These are phyloP conservation scores for Rubroboletus pulcherrimus DNA, from an alignment of 768 basidiomycete species.

Conservation along the genomic window DNA sequence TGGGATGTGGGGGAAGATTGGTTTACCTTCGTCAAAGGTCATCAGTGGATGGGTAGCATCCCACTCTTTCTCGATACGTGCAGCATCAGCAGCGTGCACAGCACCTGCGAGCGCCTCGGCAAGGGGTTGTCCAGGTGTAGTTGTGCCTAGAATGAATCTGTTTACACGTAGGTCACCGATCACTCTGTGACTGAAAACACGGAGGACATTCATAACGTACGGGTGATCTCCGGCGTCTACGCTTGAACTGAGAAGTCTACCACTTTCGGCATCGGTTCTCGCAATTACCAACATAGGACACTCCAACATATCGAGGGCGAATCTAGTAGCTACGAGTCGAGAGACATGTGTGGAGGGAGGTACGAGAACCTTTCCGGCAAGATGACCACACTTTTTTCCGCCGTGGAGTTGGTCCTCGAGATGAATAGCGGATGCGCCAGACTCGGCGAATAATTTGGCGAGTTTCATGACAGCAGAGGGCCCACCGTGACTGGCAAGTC, in stretches of 20 bases:
- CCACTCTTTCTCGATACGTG: slow-evolving; percentile 75
- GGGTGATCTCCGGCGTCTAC: slow-evolving; percentile 78
- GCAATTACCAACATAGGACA: slow-evolving; percentile 88
- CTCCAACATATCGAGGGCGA: slow-evolving; percentile 88
- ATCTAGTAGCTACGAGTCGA: slow-evolving; percentile 78
- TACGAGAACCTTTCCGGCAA: slow-evolving; percentile 90
- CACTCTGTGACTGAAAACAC: slow-evolving; percentile 1
- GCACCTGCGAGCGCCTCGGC: slow-evolving; percentile 70
- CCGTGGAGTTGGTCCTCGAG: slow-evolving; percentile 94
- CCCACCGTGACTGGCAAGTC: slow-evolving; percentile 71
- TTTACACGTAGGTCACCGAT: slow-evolving; percentile 10
- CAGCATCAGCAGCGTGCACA: slow-evolving; percentile 62
- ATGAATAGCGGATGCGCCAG: slow-evolving; percentile 87
- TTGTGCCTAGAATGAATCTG: slow-evolving; percentile 68
- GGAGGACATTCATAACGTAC: slow-evolving; percentile 31
- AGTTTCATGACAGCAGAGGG: slow-evolving; percentile 94
- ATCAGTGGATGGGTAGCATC: slow-evolving; percentile 60
- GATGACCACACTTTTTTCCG: slow-evolving; percentile 92
- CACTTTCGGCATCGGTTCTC: slow-evolving; percentile 88
- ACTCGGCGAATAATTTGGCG: slow-evolving; percentile 91
- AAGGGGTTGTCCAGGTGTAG: slow-evolving; percentile 45
- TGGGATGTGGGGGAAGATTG: slow-evolving; percentile 43
- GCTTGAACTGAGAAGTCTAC: slow-evolving; percentile 77
- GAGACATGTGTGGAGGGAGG: slow-evolving; percentile 85
- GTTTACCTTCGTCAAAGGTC: slow-evolving; percentile 81